These are phyloP conservation scores for Westerdykella sp. DNA, from an alignment of 2,329 filamentous ascomycete genomes.

Conservation along the genomic window DNA sequence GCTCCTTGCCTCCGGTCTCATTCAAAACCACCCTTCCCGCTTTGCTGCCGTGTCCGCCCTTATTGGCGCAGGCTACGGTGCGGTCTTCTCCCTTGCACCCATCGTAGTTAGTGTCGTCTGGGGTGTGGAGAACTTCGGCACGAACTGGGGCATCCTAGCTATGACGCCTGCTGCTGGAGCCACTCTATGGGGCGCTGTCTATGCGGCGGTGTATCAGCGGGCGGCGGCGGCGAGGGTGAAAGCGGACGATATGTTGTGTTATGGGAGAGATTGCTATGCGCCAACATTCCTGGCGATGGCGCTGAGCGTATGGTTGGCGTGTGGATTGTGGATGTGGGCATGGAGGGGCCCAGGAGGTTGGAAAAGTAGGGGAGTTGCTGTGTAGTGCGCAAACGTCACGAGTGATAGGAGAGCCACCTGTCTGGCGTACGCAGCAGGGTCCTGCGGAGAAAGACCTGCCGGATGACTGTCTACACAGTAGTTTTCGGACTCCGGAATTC, in stretches of 20 bases:
- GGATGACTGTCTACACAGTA: no score
- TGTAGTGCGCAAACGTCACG: slow-evolving; percentile 29
- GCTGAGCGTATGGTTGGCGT: slow-evolving; percentile 70
- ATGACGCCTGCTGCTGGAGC: slow-evolving; percentile 85
- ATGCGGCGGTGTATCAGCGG: slow-evolving; percentile 71
- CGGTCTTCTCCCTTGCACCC: slow-evolving; percentile 80
- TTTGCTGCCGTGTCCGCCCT: slow-evolving; percentile 83
- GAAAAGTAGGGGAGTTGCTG: slow-evolving; percentile 67
- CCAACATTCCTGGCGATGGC: slow-evolving; percentile 82
- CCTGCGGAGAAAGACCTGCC: no score
- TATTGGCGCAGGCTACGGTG: slow-evolving; percentile 87
- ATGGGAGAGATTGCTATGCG: slow-evolving; percentile 75
- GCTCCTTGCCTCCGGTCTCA: slow-evolving; percentile 66
- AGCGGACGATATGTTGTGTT: slow-evolving; percentile 58
- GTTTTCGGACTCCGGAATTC: no score
- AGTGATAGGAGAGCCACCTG: background rate
- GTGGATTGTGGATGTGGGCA: slow-evolving; percentile 62
- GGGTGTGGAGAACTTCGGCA: slow-evolving; percentile 98
- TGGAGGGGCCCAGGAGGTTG: slow-evolving; percentile 77
- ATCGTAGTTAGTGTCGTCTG: slow-evolving; percentile 96
- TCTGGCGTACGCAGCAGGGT: no score
- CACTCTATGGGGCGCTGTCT: slow-evolving; percentile 85
- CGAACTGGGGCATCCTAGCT: slow-evolving; percentile 93
- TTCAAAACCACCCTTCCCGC: slow-evolving; percentile 67
- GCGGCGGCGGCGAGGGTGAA: slow-evolving; percentile 45